Evolutionary conservation across 495 filamentous ascomycete species (phyloP).

Genomic region (Aspergillus nidulans): DNA sequence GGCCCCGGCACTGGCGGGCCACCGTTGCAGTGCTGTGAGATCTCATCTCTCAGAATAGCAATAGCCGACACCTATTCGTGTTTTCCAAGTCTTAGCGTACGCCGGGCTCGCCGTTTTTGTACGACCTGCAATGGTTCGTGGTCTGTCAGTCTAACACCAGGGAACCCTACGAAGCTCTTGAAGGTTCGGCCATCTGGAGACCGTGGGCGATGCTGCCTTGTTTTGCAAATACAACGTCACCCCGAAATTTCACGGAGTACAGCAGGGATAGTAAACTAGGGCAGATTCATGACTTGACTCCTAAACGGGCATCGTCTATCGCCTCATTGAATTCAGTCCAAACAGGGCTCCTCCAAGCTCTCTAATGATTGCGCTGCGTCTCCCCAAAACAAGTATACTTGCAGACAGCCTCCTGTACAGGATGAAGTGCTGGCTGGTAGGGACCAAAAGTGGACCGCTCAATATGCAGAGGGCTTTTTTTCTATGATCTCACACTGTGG

Average conservation of each 20-base stretch:
- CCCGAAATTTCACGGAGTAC: slow-evolving; percentile 48
- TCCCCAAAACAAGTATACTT: too few species aligned
- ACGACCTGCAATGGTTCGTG: slow-evolving; percentile 2
- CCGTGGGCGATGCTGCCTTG: neutral
- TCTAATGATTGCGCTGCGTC: too few species aligned
- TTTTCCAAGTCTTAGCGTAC: neutral
- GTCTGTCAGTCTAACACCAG: neutral
- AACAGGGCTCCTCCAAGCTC: too few species aligned
- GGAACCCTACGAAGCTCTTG: neutral
- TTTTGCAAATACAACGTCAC: slow-evolving; percentile 36
- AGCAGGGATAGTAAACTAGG: slow-evolving; percentile 30
- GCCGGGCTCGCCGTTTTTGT: slow-evolving; percentile 1
- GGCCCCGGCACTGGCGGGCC: neutral
- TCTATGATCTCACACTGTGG: neutral
- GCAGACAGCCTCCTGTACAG: neutral
- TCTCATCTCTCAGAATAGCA: neutral
- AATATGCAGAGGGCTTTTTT: neutral
- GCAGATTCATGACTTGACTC: slow-evolving; percentile 43
- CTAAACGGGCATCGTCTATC: neutral
- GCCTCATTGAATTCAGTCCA: neutral
- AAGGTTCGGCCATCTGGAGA: neutral
- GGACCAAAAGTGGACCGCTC: neutral
- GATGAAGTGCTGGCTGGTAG: neutral
- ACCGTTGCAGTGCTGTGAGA: neutral
- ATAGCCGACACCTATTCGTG: neutral